Conservation (phyloP, 2,329 filamentous ascomycete genomes). For the Aspergillus floridensis region DNA sequence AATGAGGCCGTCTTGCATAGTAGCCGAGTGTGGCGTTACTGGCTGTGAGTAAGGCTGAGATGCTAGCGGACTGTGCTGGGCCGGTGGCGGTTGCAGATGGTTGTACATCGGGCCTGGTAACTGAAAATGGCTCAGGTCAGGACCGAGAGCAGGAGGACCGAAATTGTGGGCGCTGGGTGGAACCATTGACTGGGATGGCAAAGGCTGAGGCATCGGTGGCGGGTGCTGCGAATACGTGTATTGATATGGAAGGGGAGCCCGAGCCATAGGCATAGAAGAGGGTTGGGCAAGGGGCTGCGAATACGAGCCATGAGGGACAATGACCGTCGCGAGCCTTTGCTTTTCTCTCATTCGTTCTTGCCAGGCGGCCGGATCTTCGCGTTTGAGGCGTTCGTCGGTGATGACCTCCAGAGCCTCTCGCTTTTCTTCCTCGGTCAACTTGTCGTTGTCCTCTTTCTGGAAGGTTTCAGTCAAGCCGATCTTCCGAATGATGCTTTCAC, state of each 20-base stretch:
- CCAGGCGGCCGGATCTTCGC: conserved; percentile 37
- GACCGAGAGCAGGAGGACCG: conserved; percentile 24
- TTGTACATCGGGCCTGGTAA: not conserved
- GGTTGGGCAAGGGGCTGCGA: not conserved
- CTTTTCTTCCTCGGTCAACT: conserved; percentile 61
- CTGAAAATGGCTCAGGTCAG: conserved; percentile 20
- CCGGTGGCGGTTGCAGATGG: not conserved
- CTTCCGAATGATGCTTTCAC: conserved; percentile 28
- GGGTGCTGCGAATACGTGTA: not conserved
- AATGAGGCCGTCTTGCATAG: not conserved
- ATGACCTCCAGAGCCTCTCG: conserved; percentile 52
- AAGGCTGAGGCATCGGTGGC: not conserved
- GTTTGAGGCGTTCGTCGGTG: conserved; percentile 40
- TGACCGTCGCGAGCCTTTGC: not conserved
- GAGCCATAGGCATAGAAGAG: not conserved
- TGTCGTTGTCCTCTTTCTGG: conserved; percentile 64
- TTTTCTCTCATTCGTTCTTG: conserved; percentile 21
- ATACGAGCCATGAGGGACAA: not conserved
- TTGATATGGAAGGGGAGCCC: not conserved
- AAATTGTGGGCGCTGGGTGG: conserved; percentile 11
- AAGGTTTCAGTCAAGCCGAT: conserved; percentile 71
- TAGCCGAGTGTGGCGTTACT: not conserved
- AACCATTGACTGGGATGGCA: not conserved
- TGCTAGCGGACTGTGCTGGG: not conserved
- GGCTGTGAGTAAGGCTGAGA: not conserved